Evolutionary conservation across 352 stramenopile species (phyloP).

Genomic region (Salisapilia sapeloensis): DNA sequence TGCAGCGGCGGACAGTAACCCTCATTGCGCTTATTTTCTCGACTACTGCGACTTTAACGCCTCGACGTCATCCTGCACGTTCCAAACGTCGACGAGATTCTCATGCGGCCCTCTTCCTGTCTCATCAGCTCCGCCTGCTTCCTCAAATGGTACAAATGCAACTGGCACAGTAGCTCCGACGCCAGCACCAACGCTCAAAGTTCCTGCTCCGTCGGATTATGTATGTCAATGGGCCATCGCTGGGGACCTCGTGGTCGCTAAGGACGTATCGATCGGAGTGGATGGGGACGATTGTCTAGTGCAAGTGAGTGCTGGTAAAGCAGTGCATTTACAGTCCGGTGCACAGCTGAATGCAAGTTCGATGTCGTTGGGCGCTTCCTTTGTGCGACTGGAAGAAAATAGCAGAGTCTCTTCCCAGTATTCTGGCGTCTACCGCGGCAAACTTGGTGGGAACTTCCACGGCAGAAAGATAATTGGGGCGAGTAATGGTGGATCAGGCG

Average conservation of each 20-base stretch:
- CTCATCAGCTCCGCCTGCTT: background rate
- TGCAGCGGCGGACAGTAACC: slow-evolving; percentile 1
- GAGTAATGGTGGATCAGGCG: slow-evolving; percentile 35
- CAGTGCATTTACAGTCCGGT: slow-evolving; percentile 19
- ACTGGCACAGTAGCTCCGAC: background rate
- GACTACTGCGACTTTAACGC: slow-evolving; percentile 21
- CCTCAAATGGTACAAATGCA: background rate
- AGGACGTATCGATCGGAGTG: slow-evolving; percentile 15
- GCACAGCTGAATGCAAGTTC: slow-evolving; percentile 19
- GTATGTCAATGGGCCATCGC: slow-evolving; percentile 44
- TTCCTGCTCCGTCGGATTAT: slow-evolving; percentile 4
- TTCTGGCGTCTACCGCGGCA: slow-evolving; percentile 9
- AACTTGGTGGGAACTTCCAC: slow-evolving; percentile 12
- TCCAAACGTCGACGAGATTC: slow-evolving; percentile 21
- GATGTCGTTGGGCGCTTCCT: slow-evolving; percentile 35
- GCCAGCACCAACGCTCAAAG: background rate
- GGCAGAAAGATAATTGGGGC: slow-evolving; percentile 24
- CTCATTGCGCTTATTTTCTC: slow-evolving; percentile 26
- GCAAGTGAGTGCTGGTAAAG: slow-evolving; percentile 28
- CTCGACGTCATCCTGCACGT: slow-evolving; percentile 33
- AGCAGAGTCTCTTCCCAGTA: slow-evolving; percentile 18
- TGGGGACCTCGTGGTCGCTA: slow-evolving; percentile 24
- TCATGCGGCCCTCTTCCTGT: slow-evolving; percentile 20
- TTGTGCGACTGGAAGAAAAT: slow-evolving; percentile 29
- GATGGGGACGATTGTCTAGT: slow-evolving; percentile 33